phyloP scores from a whole-genome alignment of 176 grass and related monocot genomes.

The Triticum dicoccoides region DNA sequence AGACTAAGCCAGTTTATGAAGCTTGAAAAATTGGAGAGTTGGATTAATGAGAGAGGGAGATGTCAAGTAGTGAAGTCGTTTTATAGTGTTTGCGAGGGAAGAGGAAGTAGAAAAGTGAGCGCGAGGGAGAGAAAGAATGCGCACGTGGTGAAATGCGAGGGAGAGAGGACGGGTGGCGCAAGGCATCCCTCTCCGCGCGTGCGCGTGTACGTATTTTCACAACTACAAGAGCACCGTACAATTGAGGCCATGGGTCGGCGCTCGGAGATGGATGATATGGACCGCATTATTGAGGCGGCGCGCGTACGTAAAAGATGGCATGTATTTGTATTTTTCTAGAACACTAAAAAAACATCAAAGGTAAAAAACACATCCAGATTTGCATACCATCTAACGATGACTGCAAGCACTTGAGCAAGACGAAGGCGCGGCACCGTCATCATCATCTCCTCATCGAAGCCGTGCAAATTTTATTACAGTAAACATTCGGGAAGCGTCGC shows the following conservation, averaged over 20 bases:
- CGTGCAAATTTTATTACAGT: no score
- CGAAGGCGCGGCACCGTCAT: no score
- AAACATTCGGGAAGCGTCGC: no score
- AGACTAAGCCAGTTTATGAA: not conserved
- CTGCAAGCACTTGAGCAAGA: no score
- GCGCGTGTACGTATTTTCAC: not conserved
- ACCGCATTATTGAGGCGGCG: no score
- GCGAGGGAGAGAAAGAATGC: not conserved
- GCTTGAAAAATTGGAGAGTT: not conserved
- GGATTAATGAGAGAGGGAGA: constrained; percentile 23
- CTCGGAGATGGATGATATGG: no score
- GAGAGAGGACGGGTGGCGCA: not conserved
- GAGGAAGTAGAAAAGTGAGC: not conserved
- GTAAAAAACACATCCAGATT: no score
- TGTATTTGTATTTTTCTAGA: no score
- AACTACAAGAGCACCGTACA: not conserved
- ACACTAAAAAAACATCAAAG: no score
- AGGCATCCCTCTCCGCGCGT: not conserved
- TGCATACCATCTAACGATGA: no score
- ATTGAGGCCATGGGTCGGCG: not conserved
- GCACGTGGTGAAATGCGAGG: constrained; percentile 25
- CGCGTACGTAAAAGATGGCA: no score
- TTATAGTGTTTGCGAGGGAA: constrained; percentile 26
- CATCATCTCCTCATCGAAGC: no score
- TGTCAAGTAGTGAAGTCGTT: constrained; percentile 15